phyloP scores from a whole-genome alignment of 2,329 filamentous ascomycete genomes.

The Talaromyces sp. region DNA sequence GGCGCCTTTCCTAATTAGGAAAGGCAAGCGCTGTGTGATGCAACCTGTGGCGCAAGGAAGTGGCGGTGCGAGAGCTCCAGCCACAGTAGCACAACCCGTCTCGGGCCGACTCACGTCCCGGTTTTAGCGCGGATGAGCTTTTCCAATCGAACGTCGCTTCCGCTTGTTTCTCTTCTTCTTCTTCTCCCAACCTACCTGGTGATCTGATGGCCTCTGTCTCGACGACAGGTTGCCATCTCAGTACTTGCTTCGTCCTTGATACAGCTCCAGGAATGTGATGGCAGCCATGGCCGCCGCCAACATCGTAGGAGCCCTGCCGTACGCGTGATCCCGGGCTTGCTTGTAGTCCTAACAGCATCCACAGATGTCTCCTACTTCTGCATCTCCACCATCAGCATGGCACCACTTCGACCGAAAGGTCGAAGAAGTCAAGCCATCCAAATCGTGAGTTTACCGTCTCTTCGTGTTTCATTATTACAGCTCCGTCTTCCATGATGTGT shows the following conservation, averaged over 20 bases:
- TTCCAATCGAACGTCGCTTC: slow-evolving; percentile 10
- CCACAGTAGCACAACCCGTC: not conserved
- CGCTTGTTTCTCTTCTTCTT: slow-evolving; percentile 16
- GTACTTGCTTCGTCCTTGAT: slow-evolving; percentile 1
- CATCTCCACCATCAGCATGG: slow-evolving; percentile 64
- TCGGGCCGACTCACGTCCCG: slow-evolving; percentile 12
- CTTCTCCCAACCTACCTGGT: slow-evolving; percentile 3
- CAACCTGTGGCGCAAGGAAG: not conserved
- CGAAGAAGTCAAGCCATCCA: slow-evolving; percentile 78
- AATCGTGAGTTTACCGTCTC: slow-evolving; percentile 62
- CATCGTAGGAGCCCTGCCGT: slow-evolving; percentile 35
- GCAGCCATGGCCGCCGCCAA: slow-evolving; percentile 36
- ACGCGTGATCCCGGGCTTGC: slow-evolving; percentile 20
- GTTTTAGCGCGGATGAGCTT: slow-evolving; percentile 6
- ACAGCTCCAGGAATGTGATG: slow-evolving; percentile 1
- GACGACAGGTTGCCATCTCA: slow-evolving; percentile 26
- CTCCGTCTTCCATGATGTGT: slow-evolving; percentile 61
- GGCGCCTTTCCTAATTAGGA: slow-evolving; percentile 7
- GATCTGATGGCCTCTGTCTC: slow-evolving; percentile 30
- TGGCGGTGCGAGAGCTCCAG: not conserved
- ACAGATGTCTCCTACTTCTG: slow-evolving; percentile 68
- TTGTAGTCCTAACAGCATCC: slow-evolving; percentile 32
- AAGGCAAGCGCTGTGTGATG: not conserved
- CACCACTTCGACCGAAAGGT: slow-evolving; percentile 76
- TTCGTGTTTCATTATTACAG: slow-evolving; percentile 19